A percentile compares a stretch with the other conserved stretches of the same genome.
Conservation (phyloP, 257 asterid genomes). For the Orobanche coerulescens region DNA sequence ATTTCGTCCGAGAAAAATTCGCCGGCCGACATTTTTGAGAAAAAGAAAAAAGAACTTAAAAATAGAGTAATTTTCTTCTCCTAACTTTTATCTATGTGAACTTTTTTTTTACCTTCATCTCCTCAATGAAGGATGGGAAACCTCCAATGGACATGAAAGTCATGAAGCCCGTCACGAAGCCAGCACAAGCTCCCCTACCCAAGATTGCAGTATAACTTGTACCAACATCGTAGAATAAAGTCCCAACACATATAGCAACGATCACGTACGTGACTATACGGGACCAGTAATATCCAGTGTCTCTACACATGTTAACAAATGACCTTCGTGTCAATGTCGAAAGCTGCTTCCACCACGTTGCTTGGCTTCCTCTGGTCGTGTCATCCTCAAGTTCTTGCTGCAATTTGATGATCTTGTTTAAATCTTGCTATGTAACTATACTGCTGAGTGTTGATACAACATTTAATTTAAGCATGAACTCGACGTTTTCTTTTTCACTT, state of each 20-base stretch:
- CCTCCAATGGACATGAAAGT: slow-evolving; percentile 99
- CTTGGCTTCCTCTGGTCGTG: slow-evolving; percentile 68
- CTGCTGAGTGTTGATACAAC: too few relatives aligned
- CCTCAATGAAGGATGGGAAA: slow-evolving; percentile 94
- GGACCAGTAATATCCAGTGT: slow-evolving; percentile 87
- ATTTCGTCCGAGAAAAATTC: too few relatives aligned
- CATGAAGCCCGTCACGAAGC: slow-evolving; percentile 88
- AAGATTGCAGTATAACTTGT: slow-evolving; percentile 76
- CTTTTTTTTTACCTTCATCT: slow-evolving; percentile 62
- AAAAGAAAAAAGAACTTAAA: background rate
- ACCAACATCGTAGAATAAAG: slow-evolving; percentile 83
- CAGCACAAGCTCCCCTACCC: slow-evolving; percentile 96
- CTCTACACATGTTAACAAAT: slow-evolving; percentile 72
- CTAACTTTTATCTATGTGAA: background rate
- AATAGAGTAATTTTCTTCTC: background rate
- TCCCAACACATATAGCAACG: slow-evolving; percentile 74
- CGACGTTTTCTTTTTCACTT: too few relatives aligned
- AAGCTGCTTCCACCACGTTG: slow-evolving; percentile 85
- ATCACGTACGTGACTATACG: slow-evolving; percentile 64
- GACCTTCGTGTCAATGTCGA: slow-evolving; percentile 67
- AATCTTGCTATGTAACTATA: too few relatives aligned
- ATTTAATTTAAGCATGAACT: too few relatives aligned
- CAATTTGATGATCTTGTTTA: slow-evolving; percentile 5
- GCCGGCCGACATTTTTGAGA: too few relatives aligned
- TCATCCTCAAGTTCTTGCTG: slow-evolving; percentile 64